A percentile compares a stretch with the other conserved stretches of the same genome.
phyloP scores from a whole-genome alignment of 1,284 basidiomycete species.

The Laetiporus sulphureus region DNA sequence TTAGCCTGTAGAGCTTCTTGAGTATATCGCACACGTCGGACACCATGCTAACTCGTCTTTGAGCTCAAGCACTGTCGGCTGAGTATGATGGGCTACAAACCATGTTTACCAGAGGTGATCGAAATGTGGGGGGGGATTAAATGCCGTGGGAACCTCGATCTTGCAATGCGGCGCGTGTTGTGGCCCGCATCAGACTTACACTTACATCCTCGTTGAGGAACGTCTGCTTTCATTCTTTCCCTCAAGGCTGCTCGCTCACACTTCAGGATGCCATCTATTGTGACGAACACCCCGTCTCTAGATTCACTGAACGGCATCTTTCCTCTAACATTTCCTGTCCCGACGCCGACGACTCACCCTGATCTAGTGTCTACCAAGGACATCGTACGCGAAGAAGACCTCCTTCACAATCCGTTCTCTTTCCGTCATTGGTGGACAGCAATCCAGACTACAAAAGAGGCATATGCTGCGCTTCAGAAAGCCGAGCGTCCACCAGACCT shows the following conservation, averaged over 20 bases:
- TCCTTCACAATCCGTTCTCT: slow-evolving; percentile 89
- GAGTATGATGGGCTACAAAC: not conserved
- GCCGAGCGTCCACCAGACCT: slow-evolving; percentile 42
- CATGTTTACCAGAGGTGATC: not conserved
- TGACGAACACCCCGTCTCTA: slow-evolving; percentile 16
- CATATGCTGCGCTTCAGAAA: slow-evolving; percentile 50
- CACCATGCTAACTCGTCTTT: slow-evolving; percentile 52
- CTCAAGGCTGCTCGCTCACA: not conserved
- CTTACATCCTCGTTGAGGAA: not conserved
- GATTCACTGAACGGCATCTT: slow-evolving; percentile 57
- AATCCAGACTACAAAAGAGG: slow-evolving; percentile 73
- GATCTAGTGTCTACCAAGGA: slow-evolving; percentile 75
- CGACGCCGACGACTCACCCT: slow-evolving; percentile 74
- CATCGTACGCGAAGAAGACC: slow-evolving; percentile 88
- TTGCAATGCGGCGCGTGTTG: not conserved
- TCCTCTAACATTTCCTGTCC: slow-evolving; percentile 81
- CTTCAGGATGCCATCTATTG: slow-evolving; percentile 43
- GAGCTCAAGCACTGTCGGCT: too few relatives aligned
- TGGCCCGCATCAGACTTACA: not conserved
- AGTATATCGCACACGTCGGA: slow-evolving; percentile 64
- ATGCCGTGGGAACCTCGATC: not conserved
- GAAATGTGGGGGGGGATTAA: too few relatives aligned
- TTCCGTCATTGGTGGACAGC: slow-evolving; percentile 91
- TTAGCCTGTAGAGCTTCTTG: slow-evolving; percentile 60
- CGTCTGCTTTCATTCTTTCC: not conserved